Evolutionary conservation across 441 rosid species (phyloP).

Genomic region (Eutrema salsugineum): DNA sequence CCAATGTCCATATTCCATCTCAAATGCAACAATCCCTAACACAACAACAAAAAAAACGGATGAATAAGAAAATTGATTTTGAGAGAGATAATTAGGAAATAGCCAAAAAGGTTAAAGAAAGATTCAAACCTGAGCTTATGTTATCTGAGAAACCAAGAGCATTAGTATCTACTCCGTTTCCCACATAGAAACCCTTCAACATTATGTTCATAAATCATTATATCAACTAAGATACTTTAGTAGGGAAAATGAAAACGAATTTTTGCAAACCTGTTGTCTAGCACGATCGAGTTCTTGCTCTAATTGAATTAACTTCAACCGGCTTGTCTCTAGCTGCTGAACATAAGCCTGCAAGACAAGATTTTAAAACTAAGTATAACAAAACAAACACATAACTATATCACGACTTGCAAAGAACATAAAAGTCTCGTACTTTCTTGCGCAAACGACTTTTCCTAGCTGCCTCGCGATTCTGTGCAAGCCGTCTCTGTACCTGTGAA

Average conservation of each 20-base stretch:
- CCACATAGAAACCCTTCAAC: conserved; percentile 57
- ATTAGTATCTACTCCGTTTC: conserved; percentile 52
- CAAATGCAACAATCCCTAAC: conserved; percentile 57
- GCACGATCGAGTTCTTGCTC: conserved; percentile 86
- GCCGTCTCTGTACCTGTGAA: conserved; percentile 80
- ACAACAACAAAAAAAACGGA: conserved; percentile 20
- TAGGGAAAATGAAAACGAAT: neutral
- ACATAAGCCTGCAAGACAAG: conserved; percentile 76
- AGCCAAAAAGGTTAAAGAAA: conserved; percentile 12
- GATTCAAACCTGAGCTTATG: conserved; percentile 61
- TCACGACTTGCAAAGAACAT: neutral
- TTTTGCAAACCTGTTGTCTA: conserved; percentile 64
- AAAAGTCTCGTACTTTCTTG: conserved; percentile 60
- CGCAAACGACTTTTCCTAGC: conserved; percentile 96
- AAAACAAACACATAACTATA: neutral
- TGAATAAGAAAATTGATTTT: neutral
- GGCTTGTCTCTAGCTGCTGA: conserved; percentile 87
- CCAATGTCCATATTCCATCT: conserved; percentile 70
- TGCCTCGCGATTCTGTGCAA: conserved; percentile 98
- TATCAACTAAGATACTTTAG: neutral
- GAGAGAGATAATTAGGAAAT: neutral
- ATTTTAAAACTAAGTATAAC: neutral
- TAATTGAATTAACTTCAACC: conserved; percentile 72
- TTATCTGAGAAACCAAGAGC: conserved; percentile 54
- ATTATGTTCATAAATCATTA: conserved; percentile 19